These are phyloP conservation scores for Arthroderma sp. DNA, from an alignment of 2,329 filamentous ascomycete genomes.

Conservation along the genomic window DNA sequence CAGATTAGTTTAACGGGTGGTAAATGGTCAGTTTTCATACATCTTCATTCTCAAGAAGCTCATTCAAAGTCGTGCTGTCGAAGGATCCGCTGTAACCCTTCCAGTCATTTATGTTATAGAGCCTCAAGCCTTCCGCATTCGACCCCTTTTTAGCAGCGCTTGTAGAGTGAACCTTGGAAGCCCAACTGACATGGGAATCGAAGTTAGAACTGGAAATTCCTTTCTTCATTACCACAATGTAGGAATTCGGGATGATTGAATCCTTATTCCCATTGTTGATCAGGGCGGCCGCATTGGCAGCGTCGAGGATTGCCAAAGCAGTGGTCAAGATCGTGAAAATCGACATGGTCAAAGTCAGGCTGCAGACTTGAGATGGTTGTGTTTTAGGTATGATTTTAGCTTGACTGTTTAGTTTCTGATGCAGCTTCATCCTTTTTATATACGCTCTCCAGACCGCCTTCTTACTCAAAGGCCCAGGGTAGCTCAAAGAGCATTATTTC, in stretches of 20 bases:
- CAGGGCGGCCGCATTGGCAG: conserved; percentile 2
- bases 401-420: too few relatives aligned
- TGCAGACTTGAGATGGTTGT: too few relatives aligned
- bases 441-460: too few relatives aligned
- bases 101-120: neutral
- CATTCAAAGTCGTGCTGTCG: neutral
- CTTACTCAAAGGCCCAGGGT: too few relatives aligned
- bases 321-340: neutral
- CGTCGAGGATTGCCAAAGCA: neutral
- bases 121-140: neutral
- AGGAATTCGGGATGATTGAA: conserved; percentile 4
- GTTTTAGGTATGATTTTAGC: too few relatives aligned
- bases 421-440: too few relatives aligned
- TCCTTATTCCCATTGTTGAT: neutral
- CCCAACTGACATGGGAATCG: conserved; percentile 2
- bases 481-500: too few relatives aligned
- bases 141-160: neutral
- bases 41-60: neutral
- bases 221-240: conserved; percentile 7
- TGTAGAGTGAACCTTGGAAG: neutral
- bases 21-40: neutral
- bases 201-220: conserved; percentile 1
- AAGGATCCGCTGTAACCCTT: conserved; percentile 4
- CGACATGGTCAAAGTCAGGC: too few relatives aligned
- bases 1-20: neutral